Conservation (phyloP, 2,329 filamentous ascomycete genomes). For the Pestalotiopsis sp. region DNA sequence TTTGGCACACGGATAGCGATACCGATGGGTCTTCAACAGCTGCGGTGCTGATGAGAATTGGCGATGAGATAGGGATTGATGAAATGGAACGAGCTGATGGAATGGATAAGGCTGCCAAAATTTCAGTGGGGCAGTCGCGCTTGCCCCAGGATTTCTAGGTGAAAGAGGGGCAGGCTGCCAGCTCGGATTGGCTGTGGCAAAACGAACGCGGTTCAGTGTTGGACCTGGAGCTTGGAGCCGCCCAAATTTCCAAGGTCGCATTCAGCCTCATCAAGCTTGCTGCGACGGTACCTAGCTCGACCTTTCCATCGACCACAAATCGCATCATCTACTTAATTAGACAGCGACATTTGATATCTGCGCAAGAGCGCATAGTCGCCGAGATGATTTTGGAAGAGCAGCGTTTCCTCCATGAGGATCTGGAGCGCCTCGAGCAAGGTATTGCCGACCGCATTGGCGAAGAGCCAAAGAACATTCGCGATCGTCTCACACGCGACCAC, state of each 20-base stretch:
- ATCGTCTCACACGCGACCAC: constrained; percentile 88
- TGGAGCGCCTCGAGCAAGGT: constrained; percentile 93
- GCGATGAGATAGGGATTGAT: background rate
- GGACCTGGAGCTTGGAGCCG: constrained; percentile 10
- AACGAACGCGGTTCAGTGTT: constrained; percentile 12
- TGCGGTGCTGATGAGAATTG: background rate
- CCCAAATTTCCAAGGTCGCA: constrained; percentile 16
- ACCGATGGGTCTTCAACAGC: background rate
- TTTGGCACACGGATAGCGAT: background rate
- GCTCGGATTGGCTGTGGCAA: constrained; percentile 17
- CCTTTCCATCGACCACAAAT: background rate
- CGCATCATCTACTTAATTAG: background rate
- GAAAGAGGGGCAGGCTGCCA: background rate
- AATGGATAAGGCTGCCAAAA: constrained; percentile 12
- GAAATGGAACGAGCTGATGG: constrained; percentile 6
- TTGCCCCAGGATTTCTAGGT: constrained; percentile 8
- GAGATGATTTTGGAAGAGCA: constrained; percentile 89
- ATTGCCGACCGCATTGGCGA: constrained; percentile 87
- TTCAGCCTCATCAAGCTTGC: constrained; percentile 20
- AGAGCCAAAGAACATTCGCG: constrained; percentile 87
- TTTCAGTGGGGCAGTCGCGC: constrained; percentile 14
- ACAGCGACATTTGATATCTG: background rate
- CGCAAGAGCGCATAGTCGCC: constrained; percentile 3
- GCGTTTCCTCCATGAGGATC: constrained; percentile 90
- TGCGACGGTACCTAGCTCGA: background rate